Conservation (phyloP, 768 basidiomycete species). For the Asterophora lycoperdoides region DNA sequence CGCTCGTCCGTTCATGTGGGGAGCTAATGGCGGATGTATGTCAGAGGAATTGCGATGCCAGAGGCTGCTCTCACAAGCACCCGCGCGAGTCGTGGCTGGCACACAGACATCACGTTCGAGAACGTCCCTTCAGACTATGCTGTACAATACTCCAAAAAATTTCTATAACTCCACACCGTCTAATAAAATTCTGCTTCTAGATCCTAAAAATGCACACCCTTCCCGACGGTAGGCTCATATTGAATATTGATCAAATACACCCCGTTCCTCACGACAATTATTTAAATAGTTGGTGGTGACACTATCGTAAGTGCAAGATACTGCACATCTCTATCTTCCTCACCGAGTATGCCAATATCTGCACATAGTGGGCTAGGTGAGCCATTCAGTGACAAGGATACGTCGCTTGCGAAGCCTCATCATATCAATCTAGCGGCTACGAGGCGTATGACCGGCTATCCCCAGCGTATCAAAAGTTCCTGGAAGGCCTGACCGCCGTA, state of each 20-base stretch:
- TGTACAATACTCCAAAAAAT: slow-evolving; percentile 13
- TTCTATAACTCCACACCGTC: too few relatives aligned
- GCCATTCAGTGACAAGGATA: neutral
- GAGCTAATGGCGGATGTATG: too few relatives aligned
- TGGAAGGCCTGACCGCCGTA: slow-evolving; percentile 55
- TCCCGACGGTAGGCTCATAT: slow-evolving; percentile 26
- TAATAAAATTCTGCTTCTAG: slow-evolving; percentile 10
- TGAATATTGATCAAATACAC: too few relatives aligned
- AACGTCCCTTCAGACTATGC: slow-evolving; percentile 57
- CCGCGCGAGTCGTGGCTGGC: slow-evolving; percentile 47
- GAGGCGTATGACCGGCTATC: slow-evolving; percentile 65
- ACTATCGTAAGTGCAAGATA: slow-evolving; percentile 31
- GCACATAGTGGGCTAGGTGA: slow-evolving; percentile 36
- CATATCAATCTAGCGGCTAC: slow-evolving; percentile 36
- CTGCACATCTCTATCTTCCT: too few relatives aligned
- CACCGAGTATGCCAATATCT: neutral
- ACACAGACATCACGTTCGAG: slow-evolving; percentile 61
- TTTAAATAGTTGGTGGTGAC: slow-evolving; percentile 32
- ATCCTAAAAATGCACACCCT: slow-evolving; percentile 40
- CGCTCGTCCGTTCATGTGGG: neutral
- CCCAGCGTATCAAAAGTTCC: slow-evolving; percentile 45
- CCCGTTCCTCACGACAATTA: too few relatives aligned
- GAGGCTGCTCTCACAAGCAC: slow-evolving; percentile 22
- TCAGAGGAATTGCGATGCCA: slow-evolving; percentile 36
- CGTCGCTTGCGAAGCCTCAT: too few relatives aligned